Evolutionary conservation across 495 filamentous ascomycete genomes (phyloP).

Genomic region (Thozetella sp.): DNA sequence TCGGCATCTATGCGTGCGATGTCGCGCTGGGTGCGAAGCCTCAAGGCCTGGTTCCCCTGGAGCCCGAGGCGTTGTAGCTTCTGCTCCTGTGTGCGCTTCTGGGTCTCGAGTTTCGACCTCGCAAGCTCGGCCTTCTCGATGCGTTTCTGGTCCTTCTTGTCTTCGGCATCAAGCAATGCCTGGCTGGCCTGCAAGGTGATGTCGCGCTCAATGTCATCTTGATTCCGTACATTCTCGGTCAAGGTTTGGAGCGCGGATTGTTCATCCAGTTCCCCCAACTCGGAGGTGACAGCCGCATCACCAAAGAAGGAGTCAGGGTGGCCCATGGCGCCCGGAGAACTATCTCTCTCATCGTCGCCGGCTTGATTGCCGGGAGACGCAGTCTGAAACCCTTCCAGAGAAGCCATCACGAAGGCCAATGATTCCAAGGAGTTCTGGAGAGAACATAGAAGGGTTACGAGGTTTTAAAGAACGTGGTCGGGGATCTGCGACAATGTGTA

Average conservation of each 20-base stretch:
- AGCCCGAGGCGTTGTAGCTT: constrained; percentile 33
- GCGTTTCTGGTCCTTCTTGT: constrained; percentile 84
- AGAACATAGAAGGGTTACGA: too few species aligned
- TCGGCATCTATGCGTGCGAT: constrained; percentile 62
- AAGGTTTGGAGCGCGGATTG: constrained; percentile 65
- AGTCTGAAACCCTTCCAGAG: too few species aligned
- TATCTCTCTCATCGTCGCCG: too few species aligned
- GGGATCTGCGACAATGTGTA: too few species aligned
- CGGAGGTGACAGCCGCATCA: too few species aligned
- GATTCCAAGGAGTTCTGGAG: too few species aligned
- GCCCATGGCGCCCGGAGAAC: too few species aligned
- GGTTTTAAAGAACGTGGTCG: too few species aligned
- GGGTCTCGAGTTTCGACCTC: constrained; percentile 51
- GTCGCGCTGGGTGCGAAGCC: constrained; percentile 59
- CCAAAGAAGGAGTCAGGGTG: too few species aligned
- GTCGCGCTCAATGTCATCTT: constrained; percentile 82
- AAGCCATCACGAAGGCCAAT: too few species aligned
- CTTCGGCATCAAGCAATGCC: constrained; percentile 76
- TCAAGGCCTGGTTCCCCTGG: constrained; percentile 35
- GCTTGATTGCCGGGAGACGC: too few species aligned
- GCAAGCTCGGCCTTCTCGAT: constrained; percentile 73
- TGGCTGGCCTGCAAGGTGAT: constrained; percentile 74
- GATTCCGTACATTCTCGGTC: constrained; percentile 75
- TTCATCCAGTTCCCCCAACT: constrained; percentile 41
- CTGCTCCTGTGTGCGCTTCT: constrained; percentile 42